These are phyloP conservation scores for Corrigiola litoralis DNA, from an alignment of 179 eudicot genomes.

Conservation along the genomic window DNA sequence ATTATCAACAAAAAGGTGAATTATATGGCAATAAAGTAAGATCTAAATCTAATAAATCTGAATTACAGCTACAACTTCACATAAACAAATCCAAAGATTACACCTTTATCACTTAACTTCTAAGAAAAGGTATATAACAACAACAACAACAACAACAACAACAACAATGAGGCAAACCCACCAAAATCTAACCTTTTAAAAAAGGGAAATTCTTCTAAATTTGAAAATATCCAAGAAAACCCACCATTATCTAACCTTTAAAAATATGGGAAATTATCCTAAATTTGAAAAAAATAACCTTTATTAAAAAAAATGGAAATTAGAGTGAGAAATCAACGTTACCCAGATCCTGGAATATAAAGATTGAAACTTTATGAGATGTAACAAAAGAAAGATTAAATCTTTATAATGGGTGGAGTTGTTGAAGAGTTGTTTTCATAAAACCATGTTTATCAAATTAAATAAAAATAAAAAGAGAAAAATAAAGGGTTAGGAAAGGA, in stretches of 20 bases:
- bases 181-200: conserved; percentile 13
- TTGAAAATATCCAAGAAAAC: conserved; percentile 1
- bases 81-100: conserved; percentile 1
- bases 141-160: not conserved
- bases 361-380: not conserved
- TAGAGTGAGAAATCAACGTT: conserved; percentile 14
- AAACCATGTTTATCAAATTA: not conserved
- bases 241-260: not conserved
- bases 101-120: conserved; percentile 11
- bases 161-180: not conserved
- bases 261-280: too few relatives aligned
- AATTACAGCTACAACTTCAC: conserved; percentile 10
- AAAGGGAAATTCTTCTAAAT: not conserved
- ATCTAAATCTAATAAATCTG: conserved; percentile 24
- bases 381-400: not conserved
- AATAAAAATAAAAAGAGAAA: not conserved
- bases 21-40: conserved; percentile 19
- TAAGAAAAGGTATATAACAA: not conserved
- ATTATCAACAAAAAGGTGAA: conserved; percentile 8
- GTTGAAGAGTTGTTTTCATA: conserved; percentile 19
- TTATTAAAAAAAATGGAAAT: not conserved
- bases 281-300: not conserved
- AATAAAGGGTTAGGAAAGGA: not conserved
- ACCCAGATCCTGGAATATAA: conserved; percentile 22
- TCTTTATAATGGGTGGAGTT: not conserved